Conservation (phyloP, 768 basidiomycete species). For the Lyophyllum decastes region DNA sequence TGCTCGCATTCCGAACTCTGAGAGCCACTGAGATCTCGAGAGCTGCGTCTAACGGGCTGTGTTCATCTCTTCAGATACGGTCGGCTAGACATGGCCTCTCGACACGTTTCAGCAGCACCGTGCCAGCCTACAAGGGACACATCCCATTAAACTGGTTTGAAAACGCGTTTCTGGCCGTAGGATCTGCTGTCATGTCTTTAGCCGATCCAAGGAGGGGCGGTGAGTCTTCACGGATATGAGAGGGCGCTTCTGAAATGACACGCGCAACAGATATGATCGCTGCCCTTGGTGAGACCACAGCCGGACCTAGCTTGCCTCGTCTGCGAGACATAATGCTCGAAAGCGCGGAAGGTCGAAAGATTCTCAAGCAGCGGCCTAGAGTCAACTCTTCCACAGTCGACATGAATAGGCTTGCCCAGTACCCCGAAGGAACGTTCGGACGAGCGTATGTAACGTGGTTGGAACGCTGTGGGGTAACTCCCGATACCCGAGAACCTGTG, state of each 20-base stretch:
- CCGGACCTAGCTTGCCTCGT: slow-evolving; percentile 72
- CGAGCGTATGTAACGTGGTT: slow-evolving; percentile 89
- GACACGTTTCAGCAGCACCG: slow-evolving; percentile 25
- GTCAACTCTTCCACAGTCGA: slow-evolving; percentile 78
- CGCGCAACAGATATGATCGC: slow-evolving; percentile 84
- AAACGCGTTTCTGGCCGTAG: slow-evolving; percentile 81
- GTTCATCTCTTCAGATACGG: background rate
- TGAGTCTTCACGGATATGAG: slow-evolving; percentile 35
- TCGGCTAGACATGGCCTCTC: background rate
- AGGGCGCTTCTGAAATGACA: background rate
- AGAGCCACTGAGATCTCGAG: background rate
- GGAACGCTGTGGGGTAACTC: slow-evolving; percentile 82
- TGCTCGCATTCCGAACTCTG: slow-evolving; percentile 5
- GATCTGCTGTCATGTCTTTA: slow-evolving; percentile 83
- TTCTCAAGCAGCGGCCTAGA: slow-evolving; percentile 82
- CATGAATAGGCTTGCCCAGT: slow-evolving; percentile 61
- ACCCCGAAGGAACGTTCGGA: slow-evolving; percentile 84
- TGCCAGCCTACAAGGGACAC: slow-evolving; percentile 73
- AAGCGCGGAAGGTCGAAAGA: slow-evolving; percentile 78
- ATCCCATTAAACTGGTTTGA: slow-evolving; percentile 83
- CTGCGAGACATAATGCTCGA: slow-evolving; percentile 78
- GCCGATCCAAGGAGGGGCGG: slow-evolving; percentile 83
- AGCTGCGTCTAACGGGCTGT: background rate
- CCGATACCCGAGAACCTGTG: slow-evolving; percentile 92
- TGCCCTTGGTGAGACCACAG: slow-evolving; percentile 90